Percentiles rank a stretch among this genome's conserved stretches.
phyloP scores from a whole-genome alignment of 495 filamentous ascomycete species.

The Talaromyces trachyspermus region DNA sequence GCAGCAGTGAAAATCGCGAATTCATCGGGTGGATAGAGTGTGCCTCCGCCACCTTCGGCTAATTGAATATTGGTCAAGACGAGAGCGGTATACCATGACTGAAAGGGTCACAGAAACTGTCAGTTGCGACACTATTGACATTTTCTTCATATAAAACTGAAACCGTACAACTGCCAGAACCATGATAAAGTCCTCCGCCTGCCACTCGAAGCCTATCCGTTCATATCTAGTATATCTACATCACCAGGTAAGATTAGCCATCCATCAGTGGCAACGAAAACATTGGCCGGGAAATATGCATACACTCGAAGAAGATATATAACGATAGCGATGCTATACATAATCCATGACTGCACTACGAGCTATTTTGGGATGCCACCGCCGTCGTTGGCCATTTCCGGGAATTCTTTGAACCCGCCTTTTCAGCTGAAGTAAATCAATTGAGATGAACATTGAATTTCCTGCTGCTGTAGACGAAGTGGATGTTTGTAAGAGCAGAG shows the following conservation, averaged over 20 bases:
- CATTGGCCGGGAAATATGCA: not conserved
- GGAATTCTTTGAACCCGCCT: no score
- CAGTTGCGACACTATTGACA: no score
- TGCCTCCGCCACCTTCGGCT: slow-evolving; percentile 36
- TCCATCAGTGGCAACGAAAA: not conserved
- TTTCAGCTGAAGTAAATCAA: no score
- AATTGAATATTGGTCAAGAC: slow-evolving; percentile 37
- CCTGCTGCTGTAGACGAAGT: no score
- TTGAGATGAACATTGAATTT: no score
- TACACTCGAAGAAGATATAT: slow-evolving; percentile 20
- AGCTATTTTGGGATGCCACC: slow-evolving; percentile 11
- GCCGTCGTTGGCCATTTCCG: slow-evolving; percentile 11
- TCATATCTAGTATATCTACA: slow-evolving; percentile 25
- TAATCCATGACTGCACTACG: slow-evolving; percentile 19
- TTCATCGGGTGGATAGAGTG: slow-evolving; percentile 30
- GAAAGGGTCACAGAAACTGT: no score
- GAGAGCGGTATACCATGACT: slow-evolving; percentile 25
- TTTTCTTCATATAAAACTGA: no score
- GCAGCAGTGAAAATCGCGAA: slow-evolving; percentile 25
- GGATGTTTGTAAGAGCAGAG: no score
- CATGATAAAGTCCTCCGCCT: slow-evolving; percentile 30
- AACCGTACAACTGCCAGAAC: slow-evolving; percentile 21
- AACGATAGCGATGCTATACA: slow-evolving; percentile 19
- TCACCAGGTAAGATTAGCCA: not conserved
- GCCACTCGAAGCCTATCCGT: slow-evolving; percentile 20